Conservation (phyloP, 139 green algal genomes). For the Haematococcus lacustris region DNA sequence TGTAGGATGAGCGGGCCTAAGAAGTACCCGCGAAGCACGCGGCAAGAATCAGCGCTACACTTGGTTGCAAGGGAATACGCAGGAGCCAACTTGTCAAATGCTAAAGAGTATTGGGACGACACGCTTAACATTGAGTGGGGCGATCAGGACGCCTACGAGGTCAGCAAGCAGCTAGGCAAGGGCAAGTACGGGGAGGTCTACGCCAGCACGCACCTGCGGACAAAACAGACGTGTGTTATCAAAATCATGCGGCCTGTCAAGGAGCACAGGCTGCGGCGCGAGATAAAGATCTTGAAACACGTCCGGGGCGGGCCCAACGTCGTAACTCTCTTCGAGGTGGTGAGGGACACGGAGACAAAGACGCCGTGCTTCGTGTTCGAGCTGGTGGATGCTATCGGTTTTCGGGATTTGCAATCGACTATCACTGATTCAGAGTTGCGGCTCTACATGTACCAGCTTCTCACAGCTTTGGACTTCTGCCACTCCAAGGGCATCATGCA, state of each 20-base stretch:
- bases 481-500: slow-evolving; percentile 89
- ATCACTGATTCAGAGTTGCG: slow-evolving; percentile 92
- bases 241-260: slow-evolving; percentile 99
- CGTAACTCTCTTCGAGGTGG: slow-evolving; percentile 91
- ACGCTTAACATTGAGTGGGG: slow-evolving; percentile 28
- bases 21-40: slow-evolving; percentile 33
- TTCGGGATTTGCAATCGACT: slow-evolving; percentile 81
- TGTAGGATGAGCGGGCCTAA: no score
- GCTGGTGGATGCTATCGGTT: slow-evolving; percentile 32
- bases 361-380: slow-evolving; percentile 97
- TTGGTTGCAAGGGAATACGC: slow-evolving; percentile 62
- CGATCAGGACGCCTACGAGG: slow-evolving; percentile 41
- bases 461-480: slow-evolving; percentile 94
- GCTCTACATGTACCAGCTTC: slow-evolving; percentile 92
- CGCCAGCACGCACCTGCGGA: slow-evolving; percentile 74
- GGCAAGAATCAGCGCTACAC: slow-evolving; percentile 26
- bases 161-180: slow-evolving; percentile 8
- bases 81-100: slow-evolving; percentile 76
- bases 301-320: slow-evolving; percentile 95
- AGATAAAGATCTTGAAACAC: slow-evolving; percentile 98
- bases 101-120: slow-evolving; percentile 93
- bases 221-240: slow-evolving; percentile 75
- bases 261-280: slow-evolving; percentile 92
- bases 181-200: slow-evolving; percentile 99
- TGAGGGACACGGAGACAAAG: slow-evolving; percentile 89